Evolutionary conservation across 1,139 yeast species (phyloP), one percentile per base, ranked within the genome.

Genomic region (Kodamaea derodonti): DNA sequence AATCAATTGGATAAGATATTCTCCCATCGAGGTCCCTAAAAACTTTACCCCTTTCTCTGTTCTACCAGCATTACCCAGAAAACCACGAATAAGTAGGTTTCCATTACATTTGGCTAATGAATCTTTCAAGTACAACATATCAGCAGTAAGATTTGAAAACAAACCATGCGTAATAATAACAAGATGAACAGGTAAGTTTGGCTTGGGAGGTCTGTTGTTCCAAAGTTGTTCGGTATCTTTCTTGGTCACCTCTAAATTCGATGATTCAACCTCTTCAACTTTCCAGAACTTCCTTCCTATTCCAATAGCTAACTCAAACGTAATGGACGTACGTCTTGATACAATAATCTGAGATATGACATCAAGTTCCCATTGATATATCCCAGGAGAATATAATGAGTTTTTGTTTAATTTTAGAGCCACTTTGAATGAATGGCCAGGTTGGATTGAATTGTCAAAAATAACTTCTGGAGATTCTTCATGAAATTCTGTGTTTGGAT

Each of bases 351-450:
- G 60, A 13, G 56, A 51, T 4, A 52, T 39, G 7, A 54, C 36
- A 31, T 54, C 58, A 17, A 52, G 39, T 9, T 45, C 45, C 58
- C 58, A 54, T 26, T 38, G 48, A 29, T 46, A 45, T 16, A 46
- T 31, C 11, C 14, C 23, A 24, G 38, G 38, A 10, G 38, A 42
- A 16, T 47, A 41, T 11, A 39, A 40, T 54, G 72, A 43, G 65
- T 74, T 78, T 18, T 77, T 69, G 46, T 66, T 60, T 54, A 82
- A 45, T 43, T 40, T 26, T 20, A 78, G 52, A 41, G 64, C 66
- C 2, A 73, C 71, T 39, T 71, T 72, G 47, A 77, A 78, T 2
- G 73, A 60, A 41, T 74, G 77, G 10, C 85, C 87, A 1, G 95
- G 87, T 37, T 75, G 77, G 23, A 86, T 57, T 35, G 59, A 61